Conservation (phyloP, 768 basidiomycete genomes). For the Auriscalpium microsporum region DNA sequence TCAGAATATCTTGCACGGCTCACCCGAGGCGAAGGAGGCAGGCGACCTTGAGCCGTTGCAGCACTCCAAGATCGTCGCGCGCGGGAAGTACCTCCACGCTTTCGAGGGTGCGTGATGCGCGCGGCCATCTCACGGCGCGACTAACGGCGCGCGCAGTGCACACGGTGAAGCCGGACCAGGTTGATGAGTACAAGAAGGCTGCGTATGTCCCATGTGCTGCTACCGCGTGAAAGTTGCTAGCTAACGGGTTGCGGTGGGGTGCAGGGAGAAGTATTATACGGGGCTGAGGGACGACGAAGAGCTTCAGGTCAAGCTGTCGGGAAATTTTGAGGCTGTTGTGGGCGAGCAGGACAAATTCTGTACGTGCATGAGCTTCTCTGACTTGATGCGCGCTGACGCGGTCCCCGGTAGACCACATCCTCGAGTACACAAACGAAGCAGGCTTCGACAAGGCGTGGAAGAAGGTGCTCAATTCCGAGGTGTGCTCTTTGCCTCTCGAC, state of each 20-base stretch:
- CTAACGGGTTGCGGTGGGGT: conserved; percentile 4
- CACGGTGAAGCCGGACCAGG: conserved; percentile 71
- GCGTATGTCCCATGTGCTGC: conserved; percentile 46
- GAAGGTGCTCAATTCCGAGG: conserved; percentile 58
- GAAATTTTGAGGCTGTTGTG: conserved; percentile 87
- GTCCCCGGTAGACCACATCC: conserved; percentile 45
- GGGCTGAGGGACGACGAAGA: conserved; percentile 67
- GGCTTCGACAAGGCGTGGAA: conserved; percentile 75
- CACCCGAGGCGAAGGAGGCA: conserved; percentile 77
- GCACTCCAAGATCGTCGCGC: conserved; percentile 81
- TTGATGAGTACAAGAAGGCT: conserved; percentile 79
- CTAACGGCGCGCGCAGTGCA: conserved; percentile 48
- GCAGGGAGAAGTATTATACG: conserved; percentile 76
- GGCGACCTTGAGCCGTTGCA: conserved; percentile 71
- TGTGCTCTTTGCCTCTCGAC: conserved; percentile 24
- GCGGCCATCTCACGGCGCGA: background rate
- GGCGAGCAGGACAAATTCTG: conserved; percentile 86
- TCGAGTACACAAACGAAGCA: conserved; percentile 91
- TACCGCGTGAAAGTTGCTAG: background rate
- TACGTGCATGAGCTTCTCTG: conserved; percentile 19
- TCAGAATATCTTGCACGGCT: conserved; percentile 89
- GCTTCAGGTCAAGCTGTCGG: conserved; percentile 80
- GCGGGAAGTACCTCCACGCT: conserved; percentile 91
- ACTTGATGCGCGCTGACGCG: background rate
- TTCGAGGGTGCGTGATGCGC: conserved; percentile 59